Conservation (phyloP, 2,329 filamentous ascomycete species). For the Penicillium polonicum region DNA sequence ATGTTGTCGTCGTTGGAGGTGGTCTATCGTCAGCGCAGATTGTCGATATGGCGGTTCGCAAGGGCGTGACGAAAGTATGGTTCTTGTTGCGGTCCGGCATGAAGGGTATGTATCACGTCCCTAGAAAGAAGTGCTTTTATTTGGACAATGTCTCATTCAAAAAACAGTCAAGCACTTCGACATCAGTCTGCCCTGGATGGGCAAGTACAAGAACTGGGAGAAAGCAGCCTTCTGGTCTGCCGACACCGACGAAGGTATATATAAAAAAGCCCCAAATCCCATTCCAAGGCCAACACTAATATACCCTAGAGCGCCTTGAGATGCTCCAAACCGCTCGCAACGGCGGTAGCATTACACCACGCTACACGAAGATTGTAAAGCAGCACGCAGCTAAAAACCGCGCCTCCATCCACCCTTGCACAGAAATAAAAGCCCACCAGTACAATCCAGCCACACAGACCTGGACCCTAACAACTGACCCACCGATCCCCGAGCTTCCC, state of each 20-base stretch:
- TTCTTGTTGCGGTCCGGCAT: conserved; percentile 63
- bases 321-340: conserved; percentile 66
- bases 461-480: conserved; percentile 56
- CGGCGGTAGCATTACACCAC: conserved; percentile 73
- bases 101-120: conserved; percentile 39
- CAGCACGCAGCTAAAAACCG: conserved; percentile 54
- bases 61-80: conserved; percentile 66
- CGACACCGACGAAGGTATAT: conserved; percentile 60
- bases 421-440: conserved; percentile 52
- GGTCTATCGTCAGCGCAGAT: conserved; percentile 76
- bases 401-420: conserved; percentile 59
- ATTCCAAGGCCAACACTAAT: not conserved
- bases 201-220: conserved; percentile 75
- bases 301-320: conserved; percentile 56
- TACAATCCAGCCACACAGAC: conserved; percentile 52
- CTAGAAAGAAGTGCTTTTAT: rapidly evolving
- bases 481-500: conserved; percentile 51
- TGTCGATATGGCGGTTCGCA: conserved; percentile 63
- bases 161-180: conserved; percentile 70
- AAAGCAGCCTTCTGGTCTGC: conserved; percentile 76
- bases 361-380: conserved; percentile 66
- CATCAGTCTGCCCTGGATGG: conserved; percentile 73
- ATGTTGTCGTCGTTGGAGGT: conserved; percentile 70
- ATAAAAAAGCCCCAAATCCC: not conserved
- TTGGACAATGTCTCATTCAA: conserved; percentile 5